Conservation (phyloP, 148 eudicot species). For the Arbutus unedo region DNA sequence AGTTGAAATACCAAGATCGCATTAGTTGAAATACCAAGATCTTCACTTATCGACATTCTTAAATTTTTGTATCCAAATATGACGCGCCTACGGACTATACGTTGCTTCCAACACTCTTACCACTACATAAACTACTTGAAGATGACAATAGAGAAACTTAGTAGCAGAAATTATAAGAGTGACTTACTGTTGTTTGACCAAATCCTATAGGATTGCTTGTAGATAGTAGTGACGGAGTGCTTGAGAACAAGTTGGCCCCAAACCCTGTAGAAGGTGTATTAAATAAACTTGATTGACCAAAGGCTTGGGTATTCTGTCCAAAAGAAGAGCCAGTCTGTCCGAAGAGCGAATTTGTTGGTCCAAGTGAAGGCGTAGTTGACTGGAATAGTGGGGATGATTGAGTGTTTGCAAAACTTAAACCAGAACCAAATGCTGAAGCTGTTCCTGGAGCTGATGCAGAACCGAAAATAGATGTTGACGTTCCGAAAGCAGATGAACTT, state of each 20-base stretch:
- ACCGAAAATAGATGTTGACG: constrained; percentile 56
- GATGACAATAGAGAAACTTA: constrained; percentile 10
- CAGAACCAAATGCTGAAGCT: constrained; percentile 51
- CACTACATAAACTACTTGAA: background rate
- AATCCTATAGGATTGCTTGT: constrained; percentile 48
- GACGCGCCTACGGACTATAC: background rate
- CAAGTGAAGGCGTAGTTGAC: constrained; percentile 68
- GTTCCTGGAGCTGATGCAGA: constrained; percentile 56
- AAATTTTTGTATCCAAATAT: background rate
- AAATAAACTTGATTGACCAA: constrained; percentile 54
- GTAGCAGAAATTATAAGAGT: background rate
- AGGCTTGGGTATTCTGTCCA: constrained; percentile 48
- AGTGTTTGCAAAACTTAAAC: constrained; percentile 59
- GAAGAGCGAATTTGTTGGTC: constrained; percentile 59
- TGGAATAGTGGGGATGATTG: constrained; percentile 74
- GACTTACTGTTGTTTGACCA: constrained; percentile 71
- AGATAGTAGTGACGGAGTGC: constrained; percentile 41
- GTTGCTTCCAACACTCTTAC: background rate
- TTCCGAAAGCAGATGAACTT: constrained; percentile 54
- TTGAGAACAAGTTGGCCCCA: constrained; percentile 57
- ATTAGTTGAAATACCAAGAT: background rate
- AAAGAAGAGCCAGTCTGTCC: constrained; percentile 62
- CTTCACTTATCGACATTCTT: background rate
- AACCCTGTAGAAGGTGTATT: constrained; percentile 51
- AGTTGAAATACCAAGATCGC: no score